These are phyloP conservation scores for Pseudogymnoascus sp. DNA, from an alignment of 2,329 filamentous ascomycete species.

Conservation along the genomic window DNA sequence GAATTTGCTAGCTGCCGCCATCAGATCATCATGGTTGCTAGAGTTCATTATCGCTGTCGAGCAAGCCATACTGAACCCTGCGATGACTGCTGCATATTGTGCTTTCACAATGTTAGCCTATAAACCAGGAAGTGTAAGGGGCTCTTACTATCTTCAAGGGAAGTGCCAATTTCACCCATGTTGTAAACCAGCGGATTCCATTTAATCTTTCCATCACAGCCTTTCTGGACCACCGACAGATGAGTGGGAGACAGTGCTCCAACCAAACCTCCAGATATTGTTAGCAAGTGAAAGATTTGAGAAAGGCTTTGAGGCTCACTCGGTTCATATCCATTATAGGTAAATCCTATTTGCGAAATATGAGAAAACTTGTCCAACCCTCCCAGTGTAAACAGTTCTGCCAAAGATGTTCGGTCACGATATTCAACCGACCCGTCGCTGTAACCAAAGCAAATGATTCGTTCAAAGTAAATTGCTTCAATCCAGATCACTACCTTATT, in stretches of 20 bases:
- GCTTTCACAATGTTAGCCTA: slow-evolving; percentile 33
- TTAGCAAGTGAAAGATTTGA: slow-evolving; percentile 11
- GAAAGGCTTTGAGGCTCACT: slow-evolving; percentile 40
- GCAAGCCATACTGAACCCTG: slow-evolving; percentile 51
- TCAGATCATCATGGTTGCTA: slow-evolving; percentile 61
- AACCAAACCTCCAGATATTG: slow-evolving; percentile 42
- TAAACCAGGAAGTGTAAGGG: background rate
- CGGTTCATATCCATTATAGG: slow-evolving; percentile 58
- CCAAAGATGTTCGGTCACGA: slow-evolving; percentile 68
- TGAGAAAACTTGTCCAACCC: slow-evolving; percentile 61
- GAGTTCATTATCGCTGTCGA: slow-evolving; percentile 41
- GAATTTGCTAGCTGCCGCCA: slow-evolving; percentile 51
- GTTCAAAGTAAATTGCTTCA: slow-evolving; percentile 63
- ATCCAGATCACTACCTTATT: slow-evolving; percentile 67
- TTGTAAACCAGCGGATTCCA: slow-evolving; percentile 52
- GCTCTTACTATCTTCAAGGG: slow-evolving; percentile 44
- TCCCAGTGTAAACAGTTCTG: slow-evolving; percentile 56
- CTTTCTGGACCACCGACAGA: slow-evolving; percentile 52
- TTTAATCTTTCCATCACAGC: slow-evolving; percentile 51
- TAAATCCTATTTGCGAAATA: slow-evolving; percentile 71
- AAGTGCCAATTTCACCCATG: slow-evolving; percentile 41
- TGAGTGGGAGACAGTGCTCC: slow-evolving; percentile 55
- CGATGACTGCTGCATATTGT: slow-evolving; percentile 52
- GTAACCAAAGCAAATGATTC: slow-evolving; percentile 64
- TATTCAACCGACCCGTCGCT: slow-evolving; percentile 79